Base-by-base conservation (phyloP, 73 alveolate genomes). In the Stentor coeruleus region DNA sequence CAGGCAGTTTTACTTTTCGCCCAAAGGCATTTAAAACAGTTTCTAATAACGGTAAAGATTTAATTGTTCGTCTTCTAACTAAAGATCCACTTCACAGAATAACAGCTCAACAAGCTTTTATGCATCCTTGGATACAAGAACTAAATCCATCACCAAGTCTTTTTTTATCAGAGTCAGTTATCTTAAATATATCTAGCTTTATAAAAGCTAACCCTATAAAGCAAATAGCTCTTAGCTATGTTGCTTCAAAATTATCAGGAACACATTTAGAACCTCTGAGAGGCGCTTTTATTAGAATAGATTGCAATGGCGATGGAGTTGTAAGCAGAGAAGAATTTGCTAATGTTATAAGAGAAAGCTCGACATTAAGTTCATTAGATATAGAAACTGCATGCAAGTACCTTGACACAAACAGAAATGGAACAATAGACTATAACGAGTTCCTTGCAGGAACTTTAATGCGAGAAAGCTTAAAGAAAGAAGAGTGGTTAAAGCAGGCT, bases 401-500 rank as follows among this genome's bases (percentile, higher is more conserved):
- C 0, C 80, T 91, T 86, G 96, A 91, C 82, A 59, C 93, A 1
- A 88, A 91, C 82, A 75, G 85, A 35, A 91, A 91, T 66, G 94
- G 94, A 6, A 55, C 31, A 77, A 84, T 91, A 41, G 96, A 91
- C 81, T 91, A 91, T 73, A 90, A 93, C 1, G 96, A 90, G 83
- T 90, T 90, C 83, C 83, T 90, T 74, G 96, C 96, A 0, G 93
- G 85, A 3, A 87, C 93, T 84, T 40, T 90, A 82, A 81, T 82
- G 74, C 74, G 90, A 74, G 84, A 90, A 79, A 79, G 33, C 41
- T 90, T 85, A 80, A 77, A 84, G 26, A 76, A 90, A 60, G 93
- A 87, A 58, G 86, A 83, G 41, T 77, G 84, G 55, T 55, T 90
- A 3, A 83, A 41, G 35, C 91, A 39, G 87, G 91, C 37, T 87